Percentiles rank a stretch among this genome's conserved stretches.
phyloP scores from a whole-genome alignment of 345 rosid species.

The Hypericum perforatum region DNA sequence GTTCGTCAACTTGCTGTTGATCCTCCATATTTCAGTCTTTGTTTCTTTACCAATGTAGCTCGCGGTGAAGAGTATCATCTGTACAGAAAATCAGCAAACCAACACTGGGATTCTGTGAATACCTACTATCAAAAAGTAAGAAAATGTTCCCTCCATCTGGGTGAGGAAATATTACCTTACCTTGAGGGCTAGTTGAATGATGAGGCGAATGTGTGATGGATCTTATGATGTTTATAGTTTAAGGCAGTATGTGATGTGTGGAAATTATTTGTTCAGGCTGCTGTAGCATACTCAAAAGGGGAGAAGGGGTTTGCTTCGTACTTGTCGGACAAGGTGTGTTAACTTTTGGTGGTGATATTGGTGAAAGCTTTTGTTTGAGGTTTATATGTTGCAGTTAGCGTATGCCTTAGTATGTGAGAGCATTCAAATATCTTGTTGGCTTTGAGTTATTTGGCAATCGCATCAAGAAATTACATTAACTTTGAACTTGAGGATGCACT shows the following conservation, averaged over 20 bases:
- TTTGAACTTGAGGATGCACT: too few relatives aligned
- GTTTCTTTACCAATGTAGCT: constrained; percentile 37
- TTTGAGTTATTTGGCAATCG: too few relatives aligned
- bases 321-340: constrained; percentile 70
- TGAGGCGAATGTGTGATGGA: background rate
- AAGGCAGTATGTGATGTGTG: constrained; percentile 2
- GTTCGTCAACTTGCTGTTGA: background rate
- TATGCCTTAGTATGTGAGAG: too few relatives aligned
- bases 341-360: background rate
- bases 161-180: background rate
- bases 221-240: background rate
- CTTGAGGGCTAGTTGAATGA: too few relatives aligned
- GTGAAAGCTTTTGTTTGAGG: too few relatives aligned
- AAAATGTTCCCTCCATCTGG: background rate
- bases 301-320: constrained; percentile 51
- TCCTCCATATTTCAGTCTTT: constrained; percentile 4
- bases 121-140: constrained; percentile 61
- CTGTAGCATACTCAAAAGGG: constrained; percentile 70
- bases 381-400: too few relatives aligned
- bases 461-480: too few relatives aligned
- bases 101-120: constrained; percentile 59
- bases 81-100: constrained; percentile 47
- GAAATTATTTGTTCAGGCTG: constrained; percentile 44
- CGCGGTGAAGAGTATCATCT: constrained; percentile 54
- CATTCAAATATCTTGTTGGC: too few relatives aligned